These are phyloP conservation scores for Huiozyma naganishii DNA, from an alignment of 805 yeast species.

Conservation along the genomic window DNA sequence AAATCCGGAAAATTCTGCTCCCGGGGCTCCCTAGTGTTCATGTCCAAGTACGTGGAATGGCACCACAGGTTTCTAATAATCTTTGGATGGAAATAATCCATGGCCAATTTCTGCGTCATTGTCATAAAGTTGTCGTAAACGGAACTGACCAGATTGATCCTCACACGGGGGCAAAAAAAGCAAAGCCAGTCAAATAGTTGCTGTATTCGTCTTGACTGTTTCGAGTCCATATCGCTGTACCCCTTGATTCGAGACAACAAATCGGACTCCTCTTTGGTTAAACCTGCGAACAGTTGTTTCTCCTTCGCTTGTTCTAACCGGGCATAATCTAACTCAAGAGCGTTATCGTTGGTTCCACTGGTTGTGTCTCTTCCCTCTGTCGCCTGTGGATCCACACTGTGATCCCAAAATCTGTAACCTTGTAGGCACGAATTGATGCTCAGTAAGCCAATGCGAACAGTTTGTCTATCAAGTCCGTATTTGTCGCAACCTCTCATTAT, in stretches of 20 bases:
- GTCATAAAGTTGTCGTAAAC: constrained; percentile 43
- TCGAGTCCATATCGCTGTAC: constrained; percentile 32
- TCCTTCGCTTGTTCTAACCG: constrained; percentile 22
- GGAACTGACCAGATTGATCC: constrained; percentile 41
- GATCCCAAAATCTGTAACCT: constrained; percentile 33
- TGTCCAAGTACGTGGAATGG: constrained; percentile 28
- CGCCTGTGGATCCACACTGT: constrained; percentile 19
- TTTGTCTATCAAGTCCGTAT: constrained; percentile 10
- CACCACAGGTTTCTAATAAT: constrained; percentile 45
- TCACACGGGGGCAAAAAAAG: constrained; percentile 31
- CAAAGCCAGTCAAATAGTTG: constrained; percentile 33
- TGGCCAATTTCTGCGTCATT: constrained; percentile 40
- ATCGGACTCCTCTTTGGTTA: constrained; percentile 18
- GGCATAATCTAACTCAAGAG: constrained; percentile 11
- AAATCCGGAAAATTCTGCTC: constrained; percentile 11
- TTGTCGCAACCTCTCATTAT: constrained; percentile 28
- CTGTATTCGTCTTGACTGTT: constrained; percentile 32
- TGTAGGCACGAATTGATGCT: constrained; percentile 31
- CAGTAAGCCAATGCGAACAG: constrained; percentile 23
- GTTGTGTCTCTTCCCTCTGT: neutral
- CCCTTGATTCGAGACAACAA: constrained; percentile 20
- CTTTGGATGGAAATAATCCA: constrained; percentile 46
- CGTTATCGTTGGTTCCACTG: constrained; percentile 2
- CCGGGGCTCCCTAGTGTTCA: constrained; percentile 15
- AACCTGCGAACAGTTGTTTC: constrained; percentile 22